Base-by-base conservation (phyloP, 306 rosid species). In the Trifolium subterraneum region DNA sequence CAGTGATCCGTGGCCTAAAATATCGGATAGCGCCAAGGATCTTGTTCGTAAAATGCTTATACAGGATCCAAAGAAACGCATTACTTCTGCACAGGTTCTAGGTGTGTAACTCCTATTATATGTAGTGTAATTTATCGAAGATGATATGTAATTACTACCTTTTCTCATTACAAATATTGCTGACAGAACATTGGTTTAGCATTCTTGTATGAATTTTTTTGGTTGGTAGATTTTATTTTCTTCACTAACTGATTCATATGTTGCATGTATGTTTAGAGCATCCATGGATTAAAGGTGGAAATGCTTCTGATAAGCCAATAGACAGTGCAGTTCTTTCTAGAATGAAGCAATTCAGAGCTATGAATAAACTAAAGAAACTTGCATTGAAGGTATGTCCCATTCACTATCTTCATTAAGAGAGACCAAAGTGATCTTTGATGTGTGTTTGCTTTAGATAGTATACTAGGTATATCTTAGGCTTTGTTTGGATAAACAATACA, bases 341-440 rank as follows among this genome's bases (percentile, higher is more conserved):
- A 86, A 88, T 93, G 97, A 93, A 93, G 89, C 98, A 93, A 79
- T 93, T 93, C 64, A 88, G 96, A 83, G 98, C 93, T 55, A 90
- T 93, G 98, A 93, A 93, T 78, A 89, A 93, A 72, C 89, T 93
- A 64, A 93, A 93, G 88, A 89, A 90, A 81, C 96, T 93, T 71
- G 98, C 97, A 65, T 71, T 92, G 47, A 89, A 90, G 97, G 97
- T 89, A 71, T 18, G 59, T 71, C 29, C 29, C 48, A 65, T 65
- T 14, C 39, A 71, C 41, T 39, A 29, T 62, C 47, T 74, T 9
- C 66, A 47, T 71, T 22, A 55, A 58, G 73, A 62, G 31, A 73
- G 33, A 69, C 50, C 64, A 48, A 22, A 12, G 38, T 59, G 13
- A 23, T 60, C 14, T 58, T 58, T 58, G 25, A 12, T 54, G 7